These are phyloP conservation scores for Miamiensis avidus DNA, from an alignment of 169 alveolate species.

Conservation along the genomic window DNA sequence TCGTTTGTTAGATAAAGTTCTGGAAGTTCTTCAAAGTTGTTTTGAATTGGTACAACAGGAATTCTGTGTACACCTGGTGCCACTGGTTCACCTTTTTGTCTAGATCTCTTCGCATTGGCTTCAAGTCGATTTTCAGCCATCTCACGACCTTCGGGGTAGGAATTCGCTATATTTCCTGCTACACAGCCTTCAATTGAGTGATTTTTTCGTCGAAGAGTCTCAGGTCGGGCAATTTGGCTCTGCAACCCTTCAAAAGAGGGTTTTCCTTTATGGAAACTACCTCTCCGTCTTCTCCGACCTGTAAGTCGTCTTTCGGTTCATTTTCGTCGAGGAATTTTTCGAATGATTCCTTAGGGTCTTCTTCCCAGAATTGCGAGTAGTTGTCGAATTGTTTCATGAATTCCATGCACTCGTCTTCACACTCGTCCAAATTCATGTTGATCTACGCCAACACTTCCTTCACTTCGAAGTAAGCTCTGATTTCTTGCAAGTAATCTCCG, in stretches of 20 bases:
- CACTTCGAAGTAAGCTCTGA: slow-evolving; percentile 79
- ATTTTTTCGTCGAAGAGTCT: slow-evolving; percentile 87
- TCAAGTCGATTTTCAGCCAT: slow-evolving; percentile 90
- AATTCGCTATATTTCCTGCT: slow-evolving; percentile 81
- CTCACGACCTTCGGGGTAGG: slow-evolving; percentile 88
- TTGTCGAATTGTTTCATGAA: slow-evolving; percentile 77
- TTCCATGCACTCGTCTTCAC: slow-evolving; percentile 67
- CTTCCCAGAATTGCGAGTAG: slow-evolving; percentile 89
- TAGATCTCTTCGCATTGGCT: slow-evolving; percentile 86
- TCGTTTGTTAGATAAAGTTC: slow-evolving; percentile 85
- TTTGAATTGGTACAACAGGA: slow-evolving; percentile 77
- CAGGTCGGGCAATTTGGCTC: slow-evolving; percentile 81
- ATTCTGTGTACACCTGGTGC: slow-evolving; percentile 85
- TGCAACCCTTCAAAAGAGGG: slow-evolving; percentile 72
- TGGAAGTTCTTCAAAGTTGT: slow-evolving; percentile 80
- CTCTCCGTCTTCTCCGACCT: slow-evolving; percentile 74
- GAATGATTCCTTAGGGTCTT: slow-evolving; percentile 84
- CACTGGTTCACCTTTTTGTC: slow-evolving; percentile 82
- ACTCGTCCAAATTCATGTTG: slow-evolving; percentile 63
- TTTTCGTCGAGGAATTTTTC: slow-evolving; percentile 85
- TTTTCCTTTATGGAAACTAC: slow-evolving; percentile 72
- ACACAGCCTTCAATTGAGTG: slow-evolving; percentile 71
- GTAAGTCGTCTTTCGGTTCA: slow-evolving; percentile 70
- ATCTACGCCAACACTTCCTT: slow-evolving; percentile 78
- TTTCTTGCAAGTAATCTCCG: slow-evolving; percentile 90